Conservation (phyloP, 2,329 filamentous ascomycete genomes). For the Verticillium nubilum region DNA sequence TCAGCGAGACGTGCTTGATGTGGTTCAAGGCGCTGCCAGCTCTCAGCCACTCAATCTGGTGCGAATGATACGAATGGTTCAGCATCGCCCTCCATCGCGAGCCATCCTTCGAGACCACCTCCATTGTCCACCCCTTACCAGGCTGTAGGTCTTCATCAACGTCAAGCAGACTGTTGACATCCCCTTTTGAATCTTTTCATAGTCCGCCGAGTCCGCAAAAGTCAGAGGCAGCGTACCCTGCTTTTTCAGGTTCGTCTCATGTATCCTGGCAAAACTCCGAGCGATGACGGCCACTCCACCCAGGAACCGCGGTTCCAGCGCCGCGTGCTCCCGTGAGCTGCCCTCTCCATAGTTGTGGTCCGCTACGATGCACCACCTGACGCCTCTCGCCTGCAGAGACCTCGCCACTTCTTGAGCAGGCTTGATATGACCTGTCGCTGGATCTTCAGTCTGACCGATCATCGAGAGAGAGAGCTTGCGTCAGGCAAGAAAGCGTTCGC, state of each 20-base stretch:
- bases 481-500: conserved; percentile 22
- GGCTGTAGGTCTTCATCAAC: conserved; percentile 15
- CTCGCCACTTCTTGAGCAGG: conserved; percentile 21
- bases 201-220: conserved; percentile 67
- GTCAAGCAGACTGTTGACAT: conserved; percentile 3
- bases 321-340: conserved; percentile 80
- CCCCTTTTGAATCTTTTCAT: conserved; percentile 57
- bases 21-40: conserved; percentile 29
- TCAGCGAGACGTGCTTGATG: too few relatives aligned
- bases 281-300: conserved; percentile 78
- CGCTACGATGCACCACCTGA: conserved; percentile 25
- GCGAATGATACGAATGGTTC: conserved; percentile 24
- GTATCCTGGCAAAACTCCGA: conserved; percentile 79
- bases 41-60: conserved; percentile 25
- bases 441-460: conserved; percentile 21
- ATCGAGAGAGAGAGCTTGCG: conserved; percentile 11
- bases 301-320: conserved; percentile 78
- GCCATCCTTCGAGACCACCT: conserved; percentile 18
- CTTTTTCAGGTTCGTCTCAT: conserved; percentile 94
- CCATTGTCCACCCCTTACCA: conserved; percentile 21
- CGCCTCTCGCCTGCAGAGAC: conserved; percentile 12
- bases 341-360: conserved; percentile 72
- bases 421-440: conserved; percentile 10
- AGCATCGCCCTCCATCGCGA: conserved; percentile 20
- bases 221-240: conserved; percentile 54